phyloP scores from a whole-genome alignment of 164 flowering plant species.

The Vitis labrusca region DNA sequence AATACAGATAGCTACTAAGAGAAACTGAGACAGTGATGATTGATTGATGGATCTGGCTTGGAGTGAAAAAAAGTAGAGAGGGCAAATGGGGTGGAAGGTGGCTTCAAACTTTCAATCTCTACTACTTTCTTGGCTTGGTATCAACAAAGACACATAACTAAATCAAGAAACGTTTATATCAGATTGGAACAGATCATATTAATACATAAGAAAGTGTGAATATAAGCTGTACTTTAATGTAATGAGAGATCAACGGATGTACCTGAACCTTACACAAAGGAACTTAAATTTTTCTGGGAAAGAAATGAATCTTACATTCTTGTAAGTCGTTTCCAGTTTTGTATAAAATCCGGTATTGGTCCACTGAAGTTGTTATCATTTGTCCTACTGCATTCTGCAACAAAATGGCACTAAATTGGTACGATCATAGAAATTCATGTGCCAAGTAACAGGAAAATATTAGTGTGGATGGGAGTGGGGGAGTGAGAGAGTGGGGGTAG shows the following conservation, averaged over 20 bases:
- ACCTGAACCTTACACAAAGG: background rate
- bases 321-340: constrained; percentile 47
- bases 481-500: no score
- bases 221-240: background rate
- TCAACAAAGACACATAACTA: background rate
- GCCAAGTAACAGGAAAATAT: no score
- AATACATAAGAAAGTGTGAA: constrained; percentile 3
- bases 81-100: background rate
- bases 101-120: background rate
- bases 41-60: background rate
- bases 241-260: no score
- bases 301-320: constrained; percentile 43
- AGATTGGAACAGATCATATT: background rate
- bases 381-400: constrained; percentile 49
- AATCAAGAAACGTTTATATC: constrained; percentile 4
- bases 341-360: constrained; percentile 52
- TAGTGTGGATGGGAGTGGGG: no score
- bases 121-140: background rate
- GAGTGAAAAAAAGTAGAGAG: background rate
- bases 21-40: background rate
- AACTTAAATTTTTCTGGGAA: no score
- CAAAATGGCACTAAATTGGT: no score
- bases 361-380: constrained; percentile 60
- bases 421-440: no score
- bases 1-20: background rate